A percentile compares a stretch with the other conserved stretches of the same genome.
phyloP scores from a whole-genome alignment of 257 asterid genomes.

The Lycium ferocissimum region DNA sequence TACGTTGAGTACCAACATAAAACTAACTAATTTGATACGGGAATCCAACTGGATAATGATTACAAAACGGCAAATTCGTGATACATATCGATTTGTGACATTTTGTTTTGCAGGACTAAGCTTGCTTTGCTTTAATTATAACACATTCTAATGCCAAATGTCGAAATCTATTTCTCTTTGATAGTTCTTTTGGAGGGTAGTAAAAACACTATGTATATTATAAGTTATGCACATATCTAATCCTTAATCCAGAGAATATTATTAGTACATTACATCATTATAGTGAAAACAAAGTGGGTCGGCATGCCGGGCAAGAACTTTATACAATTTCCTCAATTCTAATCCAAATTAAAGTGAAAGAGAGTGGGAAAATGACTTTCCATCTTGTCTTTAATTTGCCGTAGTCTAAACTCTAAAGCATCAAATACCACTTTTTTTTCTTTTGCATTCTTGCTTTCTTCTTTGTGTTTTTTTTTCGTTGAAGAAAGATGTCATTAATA shows the following conservation, averaged over 20 bases:
- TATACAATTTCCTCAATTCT: conserved; percentile 13
- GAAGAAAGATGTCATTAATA: neutral
- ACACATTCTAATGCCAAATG: conserved; percentile 11
- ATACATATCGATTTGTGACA: neutral
- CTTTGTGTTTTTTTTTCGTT: neutral
- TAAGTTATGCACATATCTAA: neutral
- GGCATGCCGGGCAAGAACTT: conserved; percentile 30
- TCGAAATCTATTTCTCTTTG: neutral
- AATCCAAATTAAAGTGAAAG: conserved; percentile 27
- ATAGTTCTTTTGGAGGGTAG: neutral
- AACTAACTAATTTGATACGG: neutral
- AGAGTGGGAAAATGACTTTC: conserved; percentile 31
- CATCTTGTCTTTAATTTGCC: neutral
- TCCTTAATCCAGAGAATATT: neutral
- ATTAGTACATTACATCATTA: neutral
- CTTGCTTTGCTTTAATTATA: neutral
- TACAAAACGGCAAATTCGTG: neutral
- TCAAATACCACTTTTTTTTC: conserved; percentile 3
- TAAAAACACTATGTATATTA: neutral
- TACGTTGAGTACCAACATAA: neutral
- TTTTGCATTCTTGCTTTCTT: neutral
- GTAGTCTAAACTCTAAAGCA: conserved; percentile 10
- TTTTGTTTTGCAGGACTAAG: neutral
- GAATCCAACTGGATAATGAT: neutral
- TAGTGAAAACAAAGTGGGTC: conserved; percentile 22